Conservation (phyloP, 2,329 filamentous ascomycete species). For the Nothophoma quercina region DNA sequence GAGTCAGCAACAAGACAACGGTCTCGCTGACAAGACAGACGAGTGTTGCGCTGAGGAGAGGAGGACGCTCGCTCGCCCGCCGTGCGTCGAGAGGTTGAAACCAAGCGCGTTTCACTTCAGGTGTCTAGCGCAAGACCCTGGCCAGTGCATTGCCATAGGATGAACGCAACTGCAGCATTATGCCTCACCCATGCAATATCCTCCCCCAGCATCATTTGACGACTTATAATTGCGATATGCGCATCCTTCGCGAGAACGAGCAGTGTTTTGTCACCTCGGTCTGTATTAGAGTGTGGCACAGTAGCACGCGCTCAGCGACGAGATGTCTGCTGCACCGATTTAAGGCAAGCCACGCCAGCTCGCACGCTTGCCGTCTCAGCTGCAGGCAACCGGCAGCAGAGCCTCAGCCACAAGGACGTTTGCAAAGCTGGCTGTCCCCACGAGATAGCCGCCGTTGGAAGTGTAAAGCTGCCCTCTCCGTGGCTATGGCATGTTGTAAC, state of each 20-base stretch:
- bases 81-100: no score
- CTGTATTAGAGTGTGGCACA: neutral
- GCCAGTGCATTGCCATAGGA: constrained; percentile 3
- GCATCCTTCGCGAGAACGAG: neutral
- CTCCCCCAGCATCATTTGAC: constrained; percentile 1
- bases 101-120: neutral
- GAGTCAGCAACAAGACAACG: constrained; percentile 13
- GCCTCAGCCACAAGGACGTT: constrained; percentile 1
- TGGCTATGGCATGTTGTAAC: neutral
- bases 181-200: constrained; percentile 1
- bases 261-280: neutral
- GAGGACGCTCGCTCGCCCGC: constrained; percentile 5
- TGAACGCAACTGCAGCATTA: neutral
- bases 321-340: neutral
- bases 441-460: constrained; percentile 2
- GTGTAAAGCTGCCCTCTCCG: constrained; percentile 1
- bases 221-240: constrained; percentile 11
- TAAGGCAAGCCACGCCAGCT: neutral
- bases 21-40: constrained; percentile 11
- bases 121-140: neutral
- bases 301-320: neutral
- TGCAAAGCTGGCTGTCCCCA: neutral
- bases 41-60: constrained; percentile 10
- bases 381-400: constrained; percentile 10
- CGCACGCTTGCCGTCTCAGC: constrained; percentile 5